A percentile compares a stretch with the other conserved stretches of the same genome.
Conservation (phyloP, 331 rosid species). For the Saraca asoca region DNA sequence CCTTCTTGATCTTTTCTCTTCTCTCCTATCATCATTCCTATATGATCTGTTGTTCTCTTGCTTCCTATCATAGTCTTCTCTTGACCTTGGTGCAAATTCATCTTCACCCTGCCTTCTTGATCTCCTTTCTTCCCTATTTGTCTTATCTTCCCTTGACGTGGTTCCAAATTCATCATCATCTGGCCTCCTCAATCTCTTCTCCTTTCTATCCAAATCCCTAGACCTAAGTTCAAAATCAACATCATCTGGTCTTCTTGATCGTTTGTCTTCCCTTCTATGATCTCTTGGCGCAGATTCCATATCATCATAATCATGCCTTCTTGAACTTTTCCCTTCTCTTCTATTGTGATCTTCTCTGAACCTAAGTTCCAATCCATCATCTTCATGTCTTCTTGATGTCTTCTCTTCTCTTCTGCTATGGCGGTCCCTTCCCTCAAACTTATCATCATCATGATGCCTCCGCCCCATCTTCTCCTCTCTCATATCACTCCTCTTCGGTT, state of each 20-base stretch:
- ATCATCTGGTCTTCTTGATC: slow-evolving; percentile 43
- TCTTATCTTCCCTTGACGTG: slow-evolving; percentile 45
- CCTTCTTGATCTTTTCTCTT: slow-evolving; percentile 53
- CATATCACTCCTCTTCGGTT: slow-evolving; percentile 42
- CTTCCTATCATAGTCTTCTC: slow-evolving; percentile 38
- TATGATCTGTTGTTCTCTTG: slow-evolving; percentile 34
- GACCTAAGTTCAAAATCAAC: slow-evolving; percentile 39
- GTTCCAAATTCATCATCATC: slow-evolving; percentile 41
- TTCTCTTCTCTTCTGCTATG: slow-evolving; percentile 43
- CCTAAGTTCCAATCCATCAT: slow-evolving; percentile 37
- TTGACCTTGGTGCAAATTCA: slow-evolving; percentile 39
- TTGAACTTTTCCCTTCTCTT: slow-evolving; percentile 52
- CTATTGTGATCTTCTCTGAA: slow-evolving; percentile 45
- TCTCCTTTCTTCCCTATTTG: slow-evolving; percentile 54
- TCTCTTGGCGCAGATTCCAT: slow-evolving; percentile 46
- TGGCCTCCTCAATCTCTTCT: slow-evolving; percentile 45
- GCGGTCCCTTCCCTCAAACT: slow-evolving; percentile 43
- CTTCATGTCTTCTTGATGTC: slow-evolving; percentile 44
- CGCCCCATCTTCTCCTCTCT: slow-evolving; percentile 43
- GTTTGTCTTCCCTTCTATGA: slow-evolving; percentile 52
- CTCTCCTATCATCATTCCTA: slow-evolving; percentile 45
- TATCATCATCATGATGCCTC: slow-evolving; percentile 35
- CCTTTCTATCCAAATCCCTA: slow-evolving; percentile 45
- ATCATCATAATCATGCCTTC: slow-evolving; percentile 35
- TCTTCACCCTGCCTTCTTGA: slow-evolving; percentile 46